Evolutionary conservation across 345 rosid genomes (phyloP), one percentile per base, ranked within the genome.

Genomic region (Eucalyptus curtisii): DNA sequence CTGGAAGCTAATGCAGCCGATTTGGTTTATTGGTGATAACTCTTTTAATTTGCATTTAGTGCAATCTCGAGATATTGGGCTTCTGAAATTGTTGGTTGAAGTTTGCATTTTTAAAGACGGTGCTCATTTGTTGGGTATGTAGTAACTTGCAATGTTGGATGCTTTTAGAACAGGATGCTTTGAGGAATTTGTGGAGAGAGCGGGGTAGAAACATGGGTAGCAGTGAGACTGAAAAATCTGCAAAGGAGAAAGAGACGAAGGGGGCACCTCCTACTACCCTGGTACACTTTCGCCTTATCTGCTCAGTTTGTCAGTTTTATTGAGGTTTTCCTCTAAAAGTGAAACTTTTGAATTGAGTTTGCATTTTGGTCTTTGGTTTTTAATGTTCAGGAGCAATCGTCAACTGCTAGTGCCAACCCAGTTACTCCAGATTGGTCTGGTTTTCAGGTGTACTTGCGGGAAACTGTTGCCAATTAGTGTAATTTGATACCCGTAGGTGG

Each of bases 401-500:
- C 95, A 1, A 93, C 96, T 47, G 88, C 95, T 81, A 91, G 91
- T 91, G 90, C 97, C 59, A 95, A 93, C 85, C 68, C 92, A 17
- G 96, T 96, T 82, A 95, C 95, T 92, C 95, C 98, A 31, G 99
- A 98, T 81, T 98, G 99, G 99, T 91, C 99, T 16, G 97, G 99
- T 68, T 98, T 97, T 93, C 99, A 98, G 99, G 99, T 98, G 88
- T 53, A 85, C 86, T 57, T 87, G 89, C 80, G 13, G 61, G 88
- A 85, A 89, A 47, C 61, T 17, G 31, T 57, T 24, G 49, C 25
- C 87, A 88, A 68, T 31, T 42, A 88, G 42, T 15, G 85, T 88
- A 64, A 33, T 88, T 71, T 49, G 57, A 30, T 88, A 49, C 80
- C 59, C 79, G 86, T 84, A 88, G 88, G 31, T 31, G 87, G 27